Evolutionary conservation across 2,329 filamentous ascomycete genomes (phyloP).

Genomic region (Fusarium sp.): DNA sequence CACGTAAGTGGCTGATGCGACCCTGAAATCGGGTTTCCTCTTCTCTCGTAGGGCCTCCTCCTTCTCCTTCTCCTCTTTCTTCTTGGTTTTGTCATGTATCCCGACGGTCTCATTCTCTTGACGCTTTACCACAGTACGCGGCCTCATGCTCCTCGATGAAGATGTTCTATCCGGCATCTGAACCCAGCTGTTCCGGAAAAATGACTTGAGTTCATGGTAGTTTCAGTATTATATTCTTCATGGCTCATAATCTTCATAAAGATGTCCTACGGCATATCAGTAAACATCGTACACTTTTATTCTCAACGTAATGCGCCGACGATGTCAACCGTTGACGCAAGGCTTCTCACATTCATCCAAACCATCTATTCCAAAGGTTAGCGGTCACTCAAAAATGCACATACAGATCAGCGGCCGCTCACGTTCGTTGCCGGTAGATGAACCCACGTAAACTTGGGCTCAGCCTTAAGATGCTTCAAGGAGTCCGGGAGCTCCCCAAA

Average conservation of each 20-base stretch:
- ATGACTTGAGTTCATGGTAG: neutral
- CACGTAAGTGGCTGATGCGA: neutral
- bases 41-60: neutral
- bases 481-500: neutral
- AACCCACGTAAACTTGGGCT: conserved; percentile 10
- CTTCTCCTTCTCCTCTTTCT: neutral
- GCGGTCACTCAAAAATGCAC: neutral
- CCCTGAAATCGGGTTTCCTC: neutral
- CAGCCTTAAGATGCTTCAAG: neutral
- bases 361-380: neutral
- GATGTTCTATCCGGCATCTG: conserved; percentile 5
- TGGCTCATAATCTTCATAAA: neutral
- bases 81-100: neutral
- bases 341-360: conserved; percentile 18
- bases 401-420: neutral
- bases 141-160: conserved; percentile 6
- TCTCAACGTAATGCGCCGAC: neutral
- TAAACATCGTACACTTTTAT: neutral
- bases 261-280: neutral
- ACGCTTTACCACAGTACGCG: neutral
- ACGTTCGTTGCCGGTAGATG: conserved; percentile 20
- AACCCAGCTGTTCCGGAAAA: conserved; percentile 10
- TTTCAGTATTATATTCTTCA: neutral
- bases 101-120: no score
- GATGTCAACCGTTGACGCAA: neutral